A percentile compares a stretch with the other conserved stretches of the same genome.
These are phyloP conservation scores for Triticum urartu DNA, from an alignment of 176 grass and related monocot genomes.

Conservation along the genomic window DNA sequence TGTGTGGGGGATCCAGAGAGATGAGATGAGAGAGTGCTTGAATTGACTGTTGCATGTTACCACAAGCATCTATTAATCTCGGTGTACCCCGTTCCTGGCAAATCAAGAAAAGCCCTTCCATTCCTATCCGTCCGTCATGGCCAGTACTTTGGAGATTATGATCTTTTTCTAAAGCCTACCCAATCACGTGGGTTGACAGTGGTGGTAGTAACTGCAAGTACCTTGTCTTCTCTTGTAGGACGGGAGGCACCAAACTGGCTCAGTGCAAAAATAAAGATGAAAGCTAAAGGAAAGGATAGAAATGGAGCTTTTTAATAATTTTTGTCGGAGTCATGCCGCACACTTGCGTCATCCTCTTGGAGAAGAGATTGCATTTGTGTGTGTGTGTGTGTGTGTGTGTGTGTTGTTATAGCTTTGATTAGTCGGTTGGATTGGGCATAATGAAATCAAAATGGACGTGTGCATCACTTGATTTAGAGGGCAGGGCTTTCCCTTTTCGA, in stretches of 20 bases:
- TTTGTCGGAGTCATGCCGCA: too few species aligned
- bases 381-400: too few species aligned
- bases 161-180: not conserved
- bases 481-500: too few species aligned
- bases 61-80: not conserved
- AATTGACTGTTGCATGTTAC: conserved; percentile 17
- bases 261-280: not conserved
- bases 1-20: not conserved
- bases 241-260: not conserved
- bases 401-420: too few species aligned
- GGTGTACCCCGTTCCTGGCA: conserved; percentile 9
- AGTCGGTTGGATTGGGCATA: too few species aligned
- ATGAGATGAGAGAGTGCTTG: not conserved
- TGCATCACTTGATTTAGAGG: too few species aligned
- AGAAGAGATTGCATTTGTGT: too few species aligned
- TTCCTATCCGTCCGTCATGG: not conserved
- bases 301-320: too few species aligned
- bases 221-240: conserved; percentile 19
- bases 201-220: not conserved
- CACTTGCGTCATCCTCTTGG: too few species aligned
- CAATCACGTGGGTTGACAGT: not conserved
- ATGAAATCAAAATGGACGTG: too few species aligned
- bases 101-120: conserved; percentile 26
- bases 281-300: too few species aligned
- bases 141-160: not conserved